phyloP scores from a whole-genome alignment of 192 early-diverging fungal genomes.

The Podila minutissima region DNA sequence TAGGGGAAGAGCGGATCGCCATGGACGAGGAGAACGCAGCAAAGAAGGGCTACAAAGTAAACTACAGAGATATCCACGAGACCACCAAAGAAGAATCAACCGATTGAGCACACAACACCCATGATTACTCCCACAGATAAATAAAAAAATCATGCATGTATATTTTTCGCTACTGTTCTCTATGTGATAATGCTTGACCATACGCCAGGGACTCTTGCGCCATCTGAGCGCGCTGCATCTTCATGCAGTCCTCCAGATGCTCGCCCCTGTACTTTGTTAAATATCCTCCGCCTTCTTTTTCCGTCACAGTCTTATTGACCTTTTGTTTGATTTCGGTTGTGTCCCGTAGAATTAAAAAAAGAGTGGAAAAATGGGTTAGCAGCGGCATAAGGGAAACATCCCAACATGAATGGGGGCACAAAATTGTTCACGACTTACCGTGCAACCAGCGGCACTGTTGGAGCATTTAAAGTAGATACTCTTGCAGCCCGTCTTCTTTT shows the following conservation, averaged over 20 bases:
- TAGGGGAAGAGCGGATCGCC: conserved; percentile 47
- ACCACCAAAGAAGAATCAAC: conserved; percentile 3
- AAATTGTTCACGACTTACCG: conserved; percentile 50
- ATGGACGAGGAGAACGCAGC: conserved; percentile 46
- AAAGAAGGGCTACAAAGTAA: conserved; percentile 46
- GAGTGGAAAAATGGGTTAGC: background rate
- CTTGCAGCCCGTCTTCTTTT: conserved; percentile 53
- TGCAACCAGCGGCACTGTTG: conserved; percentile 27
- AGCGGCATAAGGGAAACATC: background rate
- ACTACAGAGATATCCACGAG: conserved; percentile 35
- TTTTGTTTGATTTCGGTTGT: conserved; percentile 3
- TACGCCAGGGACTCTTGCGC: conserved; percentile 18
- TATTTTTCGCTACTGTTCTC: conserved; percentile 10
- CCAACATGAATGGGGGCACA: conserved; percentile 3
- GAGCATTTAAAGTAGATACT: conserved; percentile 56
- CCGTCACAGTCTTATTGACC: conserved; percentile 69
- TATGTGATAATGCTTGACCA: conserved; percentile 14
- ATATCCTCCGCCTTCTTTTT: conserved; percentile 60
- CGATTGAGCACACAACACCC: background rate
- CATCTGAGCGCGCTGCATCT: conserved; percentile 51
- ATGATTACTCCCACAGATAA: background rate
- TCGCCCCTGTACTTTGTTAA: conserved; percentile 66
- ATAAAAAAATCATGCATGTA: background rate
- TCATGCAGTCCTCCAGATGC: conserved; percentile 62
- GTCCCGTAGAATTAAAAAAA: conserved; percentile 22